Base-by-base conservation (phyloP, 1,284 basidiomycete species). In the Pterula multifida region DNA sequence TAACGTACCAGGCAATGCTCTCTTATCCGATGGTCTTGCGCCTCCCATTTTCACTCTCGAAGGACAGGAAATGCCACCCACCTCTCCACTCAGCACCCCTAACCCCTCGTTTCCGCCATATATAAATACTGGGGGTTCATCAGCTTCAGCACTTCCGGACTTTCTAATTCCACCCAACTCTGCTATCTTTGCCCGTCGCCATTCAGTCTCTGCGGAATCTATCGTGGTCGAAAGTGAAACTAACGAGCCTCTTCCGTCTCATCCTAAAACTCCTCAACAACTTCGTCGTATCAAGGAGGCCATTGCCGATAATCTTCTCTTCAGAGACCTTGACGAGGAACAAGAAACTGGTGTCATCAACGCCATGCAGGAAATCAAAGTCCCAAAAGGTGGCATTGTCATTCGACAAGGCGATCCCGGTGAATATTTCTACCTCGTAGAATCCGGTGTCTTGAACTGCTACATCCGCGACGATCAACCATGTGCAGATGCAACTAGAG, bases 361-460 rank as follows among this genome's bases (percentile, higher is more conserved):
- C 54, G 96, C 95, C 19, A 98, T 99, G 94, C 88, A 88, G 64
- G 96, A 99, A 68, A 77, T 84, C 52, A 74, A 69, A 13, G 81
- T 92, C 12, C 68, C 68, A 17, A 69, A 79, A 50, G 82, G 85
- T 54, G 84, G 91, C 53, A 82, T 90, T 25, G 86, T 99, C 53
- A 98, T 99, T 59, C 81, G 90, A 54, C 95, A 99, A 67, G 95
- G 96, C 45, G 95, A 94, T 56, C 89, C 91, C 35, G 95, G 95
- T 48, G 94, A 98, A 61, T 96, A 85, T 69, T 98, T 98, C 66
- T 99, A 98, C 67, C 88, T 98, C 51, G 92, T 98, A 56, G 96
- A 98, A 67, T 77, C 78, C 39, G 95, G 95, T 1, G 69, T 83
- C 48, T 74, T 98, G 52, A 80, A 96, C 60, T 90, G 93, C 60